Conservation (phyloP, 371 early-diverging fungal genomes). For the Mucor piriformis region DNA sequence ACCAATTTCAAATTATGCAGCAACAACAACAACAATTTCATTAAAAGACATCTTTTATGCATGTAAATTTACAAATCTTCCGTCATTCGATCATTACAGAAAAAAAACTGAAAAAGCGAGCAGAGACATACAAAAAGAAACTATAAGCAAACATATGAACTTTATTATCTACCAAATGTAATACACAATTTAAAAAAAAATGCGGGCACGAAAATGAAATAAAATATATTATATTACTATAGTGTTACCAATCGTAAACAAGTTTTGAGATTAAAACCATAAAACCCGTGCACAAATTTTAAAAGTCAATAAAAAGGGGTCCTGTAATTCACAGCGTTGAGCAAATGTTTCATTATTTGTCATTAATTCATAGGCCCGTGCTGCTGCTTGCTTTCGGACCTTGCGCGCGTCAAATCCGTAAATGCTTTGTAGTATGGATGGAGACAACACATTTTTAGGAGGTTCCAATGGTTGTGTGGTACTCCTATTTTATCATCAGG, state of each 20-base stretch:
- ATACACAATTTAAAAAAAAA: slow-evolving; percentile 2
- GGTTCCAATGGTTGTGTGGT: too few species aligned
- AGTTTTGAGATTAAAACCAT: not conserved
- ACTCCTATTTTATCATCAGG: too few species aligned
- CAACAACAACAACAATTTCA: slow-evolving; percentile 11
- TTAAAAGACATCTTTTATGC: slow-evolving; percentile 1
- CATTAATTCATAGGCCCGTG: too few species aligned
- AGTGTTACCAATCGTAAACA: too few species aligned
- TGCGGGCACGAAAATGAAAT: not conserved
- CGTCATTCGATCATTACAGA: not conserved
- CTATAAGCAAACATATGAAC: not conserved
- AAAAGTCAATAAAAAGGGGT: not conserved
- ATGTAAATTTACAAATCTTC: not conserved
- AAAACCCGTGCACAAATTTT: not conserved
- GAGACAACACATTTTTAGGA: too few species aligned
- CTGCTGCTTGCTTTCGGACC: too few species aligned
- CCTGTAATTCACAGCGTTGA: not conserved
- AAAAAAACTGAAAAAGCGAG: not conserved
- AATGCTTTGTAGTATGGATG: too few species aligned
- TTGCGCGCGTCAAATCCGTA: too few species aligned
- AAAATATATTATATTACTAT: not conserved
- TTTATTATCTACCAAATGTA: not conserved
- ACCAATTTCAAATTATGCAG: slow-evolving; percentile 8
- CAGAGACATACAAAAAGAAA: not conserved
- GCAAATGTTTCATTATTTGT: not conserved